Evolutionary conservation across 2,329 filamentous ascomycete genomes (phyloP).

Genomic region (Arthrobotrys megalospora): DNA sequence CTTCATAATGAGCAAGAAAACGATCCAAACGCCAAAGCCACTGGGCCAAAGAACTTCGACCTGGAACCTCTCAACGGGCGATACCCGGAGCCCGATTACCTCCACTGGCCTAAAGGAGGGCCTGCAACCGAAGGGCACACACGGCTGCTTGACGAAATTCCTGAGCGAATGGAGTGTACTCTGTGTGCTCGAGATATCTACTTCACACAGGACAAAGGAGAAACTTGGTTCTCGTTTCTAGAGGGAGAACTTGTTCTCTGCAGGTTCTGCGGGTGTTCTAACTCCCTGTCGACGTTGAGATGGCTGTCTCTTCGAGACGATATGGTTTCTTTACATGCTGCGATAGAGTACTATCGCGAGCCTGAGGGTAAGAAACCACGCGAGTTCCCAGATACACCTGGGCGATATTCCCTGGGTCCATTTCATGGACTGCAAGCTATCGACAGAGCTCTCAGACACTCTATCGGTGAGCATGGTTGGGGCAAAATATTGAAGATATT

Average conservation of each 20-base stretch:
- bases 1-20: slow-evolving; percentile 5
- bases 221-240: slow-evolving; percentile 51
- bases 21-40: background rate
- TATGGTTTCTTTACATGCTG: slow-evolving; percentile 32
- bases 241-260: slow-evolving; percentile 45
- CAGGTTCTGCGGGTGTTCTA: slow-evolving; percentile 49
- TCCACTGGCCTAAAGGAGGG: slow-evolving; percentile 49
- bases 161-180: slow-evolving; percentile 46
- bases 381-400: slow-evolving; percentile 43
- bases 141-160: slow-evolving; percentile 48
- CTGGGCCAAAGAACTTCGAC: slow-evolving; percentile 36
- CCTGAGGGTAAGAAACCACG: slow-evolving; percentile 16
- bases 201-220: slow-evolving; percentile 52
- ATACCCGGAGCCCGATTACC: slow-evolving; percentile 32
- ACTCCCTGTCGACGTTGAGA: slow-evolving; percentile 40
- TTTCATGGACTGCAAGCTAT: slow-evolving; percentile 30
- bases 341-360: slow-evolving; percentile 37
- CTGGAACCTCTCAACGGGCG: slow-evolving; percentile 35
- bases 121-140: slow-evolving; percentile 18
- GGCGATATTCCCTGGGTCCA: slow-evolving; percentile 35
- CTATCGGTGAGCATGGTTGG: slow-evolving; percentile 34
- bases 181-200: slow-evolving; percentile 48
- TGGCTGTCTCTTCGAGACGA: slow-evolving; percentile 56
- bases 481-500: slow-evolving; percentile 7
- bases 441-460: slow-evolving; percentile 46